phyloP scores from a whole-genome alignment of 805 yeast genomes.

The Ascoidea asiatica region DNA sequence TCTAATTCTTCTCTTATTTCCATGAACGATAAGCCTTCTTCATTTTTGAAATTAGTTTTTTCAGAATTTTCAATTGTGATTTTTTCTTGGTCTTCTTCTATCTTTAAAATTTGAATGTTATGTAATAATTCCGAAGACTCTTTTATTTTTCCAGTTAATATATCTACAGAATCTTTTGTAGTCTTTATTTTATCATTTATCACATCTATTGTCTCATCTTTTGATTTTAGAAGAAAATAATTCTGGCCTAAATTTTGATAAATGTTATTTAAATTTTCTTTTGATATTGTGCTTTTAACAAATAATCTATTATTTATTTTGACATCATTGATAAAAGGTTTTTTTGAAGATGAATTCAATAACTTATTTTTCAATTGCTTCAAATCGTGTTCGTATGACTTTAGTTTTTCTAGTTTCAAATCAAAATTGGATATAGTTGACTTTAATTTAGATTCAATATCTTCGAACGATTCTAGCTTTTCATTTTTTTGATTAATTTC shows the following conservation, averaged over 20 bases:
- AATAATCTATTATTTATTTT: too few relatives aligned
- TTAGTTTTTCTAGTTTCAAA: too few relatives aligned
- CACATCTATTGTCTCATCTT: background rate
- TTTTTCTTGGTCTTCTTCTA: background rate
- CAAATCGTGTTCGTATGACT: background rate
- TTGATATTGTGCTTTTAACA: background rate
- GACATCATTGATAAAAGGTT: too few relatives aligned
- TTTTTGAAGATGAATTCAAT: too few relatives aligned
- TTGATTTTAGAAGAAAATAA: too few relatives aligned
- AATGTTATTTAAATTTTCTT: too few relatives aligned
- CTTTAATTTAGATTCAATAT: too few relatives aligned
- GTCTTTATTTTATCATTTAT: too few relatives aligned
- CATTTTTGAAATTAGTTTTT: slow-evolving; percentile 13
- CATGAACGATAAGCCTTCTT: slow-evolving; percentile 50
- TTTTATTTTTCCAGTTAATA: background rate
- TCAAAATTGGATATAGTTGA: background rate
- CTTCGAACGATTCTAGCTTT: too few relatives aligned
- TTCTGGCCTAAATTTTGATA: too few relatives aligned
- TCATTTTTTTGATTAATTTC: too few relatives aligned
- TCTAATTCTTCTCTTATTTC: slow-evolving; percentile 79
- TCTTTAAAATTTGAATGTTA: too few relatives aligned
- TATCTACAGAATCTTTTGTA: background rate
- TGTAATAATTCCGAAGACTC: background rate
- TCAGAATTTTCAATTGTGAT: background rate
- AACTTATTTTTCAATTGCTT: background rate